Evolutionary conservation across 768 basidiomycete genomes (phyloP), one percentile per base, ranked within the genome.

Genomic region (Kwoniella newhampshirensis): DNA sequence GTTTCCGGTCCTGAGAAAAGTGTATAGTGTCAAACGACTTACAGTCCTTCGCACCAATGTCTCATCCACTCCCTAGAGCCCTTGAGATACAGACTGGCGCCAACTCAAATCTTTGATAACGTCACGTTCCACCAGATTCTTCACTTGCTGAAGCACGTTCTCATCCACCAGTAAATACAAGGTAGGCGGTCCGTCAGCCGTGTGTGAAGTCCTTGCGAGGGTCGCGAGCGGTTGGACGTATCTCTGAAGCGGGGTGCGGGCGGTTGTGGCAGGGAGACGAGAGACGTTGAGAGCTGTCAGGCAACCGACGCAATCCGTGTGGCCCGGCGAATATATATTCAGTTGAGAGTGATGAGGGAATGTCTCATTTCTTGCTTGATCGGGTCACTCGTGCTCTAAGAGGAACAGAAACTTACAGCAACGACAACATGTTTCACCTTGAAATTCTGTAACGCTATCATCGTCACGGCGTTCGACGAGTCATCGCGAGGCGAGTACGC

Each of bases 291-390:
- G 56, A 2, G 65, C 70, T 21, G 54, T 55, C 18, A 54, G 41
- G 43, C 70, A 73, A 39, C 70, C 70, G 7, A 73, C 70, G 54
- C 70, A 73, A 41, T 69, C 67, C 8, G 70, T 70, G 40, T 73
- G 70, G 15, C 70, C 70, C 66, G 67, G 36, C 25, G 49, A 40
- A 51, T 32, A 35, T 43, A 36, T 18, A 27, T 6, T 6, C 7
- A 46, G 40, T 9, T 36, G 30, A 1, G 30, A 30, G 2, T 15
- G 7, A 20, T 18, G 20, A 13, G 49, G 25, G 8, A 49, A 49
- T 41, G 13, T 8, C 26, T 41, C 26, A 26, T 44, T 42, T n/a
- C n/a, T n/a, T n/a, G n/a, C n/a, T n/a, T n/a, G n/a, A n/a, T n/a
- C n/a, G n/a, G n/a, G n/a, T n/a, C n/a, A n/a, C n/a, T 13, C 32